Percentiles rank a stretch among this genome's conserved stretches.
Conservation (phyloP, 352 stramenopile species). For the Globisporangium mamillatum region DNA sequence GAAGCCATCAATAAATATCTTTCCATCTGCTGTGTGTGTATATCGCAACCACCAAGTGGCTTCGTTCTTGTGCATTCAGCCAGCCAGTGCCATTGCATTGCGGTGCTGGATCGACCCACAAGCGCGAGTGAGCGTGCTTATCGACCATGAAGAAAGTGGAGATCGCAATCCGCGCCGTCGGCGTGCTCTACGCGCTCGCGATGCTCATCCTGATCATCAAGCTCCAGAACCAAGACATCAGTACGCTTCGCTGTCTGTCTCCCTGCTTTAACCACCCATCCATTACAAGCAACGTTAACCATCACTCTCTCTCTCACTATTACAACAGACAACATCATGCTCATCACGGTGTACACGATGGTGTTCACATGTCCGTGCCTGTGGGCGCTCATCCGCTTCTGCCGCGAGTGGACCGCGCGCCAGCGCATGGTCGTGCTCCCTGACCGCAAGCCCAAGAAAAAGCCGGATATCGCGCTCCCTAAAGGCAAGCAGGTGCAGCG, state of each 20-base stretch:
- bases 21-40: not conserved
- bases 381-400: conserved; percentile 77
- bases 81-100: too few relatives aligned
- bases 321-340: conserved; percentile 60
- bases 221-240: conserved; percentile 54
- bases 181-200: conserved; percentile 44
- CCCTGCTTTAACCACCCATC: not conserved
- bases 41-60: not conserved
- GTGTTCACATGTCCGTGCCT: conserved; percentile 81
- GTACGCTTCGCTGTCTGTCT: conserved; percentile 22
- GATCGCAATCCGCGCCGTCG: conserved; percentile 61
- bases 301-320: not conserved
- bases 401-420: conserved; percentile 52
- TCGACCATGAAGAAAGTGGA: conserved; percentile 55
- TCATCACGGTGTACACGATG: conserved; percentile 78
- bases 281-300: not conserved
- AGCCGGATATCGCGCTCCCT: conserved; percentile 63
- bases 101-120: not conserved
- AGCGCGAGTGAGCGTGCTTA: not conserved
- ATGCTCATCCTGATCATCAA: conserved; percentile 55
- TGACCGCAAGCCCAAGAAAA: conserved; percentile 72
- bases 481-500: conserved; percentile 54
- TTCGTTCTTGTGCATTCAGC: not conserved
- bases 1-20: not conserved
- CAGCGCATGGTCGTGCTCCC: conserved; percentile 59